Evolutionary conservation across 1,284 basidiomycete species (phyloP).

Genomic region (Mrakiaceae sp.): DNA sequence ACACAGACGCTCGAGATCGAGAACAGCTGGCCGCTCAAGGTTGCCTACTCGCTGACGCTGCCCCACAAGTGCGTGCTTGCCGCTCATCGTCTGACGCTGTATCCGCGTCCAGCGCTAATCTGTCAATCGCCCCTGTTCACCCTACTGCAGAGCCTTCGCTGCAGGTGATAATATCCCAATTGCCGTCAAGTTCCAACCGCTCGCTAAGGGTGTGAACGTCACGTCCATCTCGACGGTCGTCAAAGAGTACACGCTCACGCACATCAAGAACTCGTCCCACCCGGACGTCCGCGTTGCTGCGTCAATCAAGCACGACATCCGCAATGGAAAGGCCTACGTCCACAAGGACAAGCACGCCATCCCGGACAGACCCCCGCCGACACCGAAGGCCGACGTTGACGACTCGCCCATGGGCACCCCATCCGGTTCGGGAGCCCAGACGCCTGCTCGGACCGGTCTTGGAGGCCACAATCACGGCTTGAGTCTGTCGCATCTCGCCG

Average conservation of each 20-base stretch:
- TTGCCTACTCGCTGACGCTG: conserved; percentile 68
- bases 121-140: not conserved
- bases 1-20: conserved; percentile 85
- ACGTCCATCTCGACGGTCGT: conserved; percentile 55
- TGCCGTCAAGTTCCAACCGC: conserved; percentile 72
- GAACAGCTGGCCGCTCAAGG: conserved; percentile 90
- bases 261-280: conserved; percentile 48
- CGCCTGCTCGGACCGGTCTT: not conserved
- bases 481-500: not conserved
- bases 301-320: conserved; percentile 58
- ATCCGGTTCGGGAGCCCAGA: too few relatives aligned
- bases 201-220: conserved; percentile 71
- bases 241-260: conserved; percentile 57
- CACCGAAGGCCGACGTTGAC: not conserved
- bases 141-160: conserved; percentile 73
- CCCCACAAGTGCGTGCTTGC: conserved; percentile 29
- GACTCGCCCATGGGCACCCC: too few relatives aligned
- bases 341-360: conserved; percentile 10
- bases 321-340: conserved; percentile 44
- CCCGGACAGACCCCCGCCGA: not conserved
- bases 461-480: not conserved
- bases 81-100: not conserved
- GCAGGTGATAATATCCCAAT: conserved; percentile 72
- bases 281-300: conserved; percentile 54
- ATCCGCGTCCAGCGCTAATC: not conserved